Base-by-base conservation (phyloP, 306 rosid species). In the Medicago ruthenica region DNA sequence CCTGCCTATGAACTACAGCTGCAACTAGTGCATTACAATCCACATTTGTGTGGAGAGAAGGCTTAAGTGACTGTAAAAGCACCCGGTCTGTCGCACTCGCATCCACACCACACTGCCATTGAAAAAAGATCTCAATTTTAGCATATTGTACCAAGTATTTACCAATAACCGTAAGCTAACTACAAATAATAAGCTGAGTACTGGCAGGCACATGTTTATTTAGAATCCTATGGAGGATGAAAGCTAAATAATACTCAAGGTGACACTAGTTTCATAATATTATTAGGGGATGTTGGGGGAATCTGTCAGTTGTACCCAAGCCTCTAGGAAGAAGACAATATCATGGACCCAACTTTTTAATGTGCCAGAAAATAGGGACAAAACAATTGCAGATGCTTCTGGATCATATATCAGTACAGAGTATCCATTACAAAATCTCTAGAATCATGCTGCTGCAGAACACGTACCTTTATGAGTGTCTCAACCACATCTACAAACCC, bases 1-100 rank as follows among this genome's bases (percentile, higher is more conserved):
- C 85, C 90, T 94, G 97, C 84, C 98, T 87, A 48, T 93, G 89
- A 88, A 90, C 89, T 44, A 90, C 88, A 72, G 98, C 96, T 34
- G 98, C 97, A 73, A 88, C 89, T 7, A 91, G 95, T 53, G 93
- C 93, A 48, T 90, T 87, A 74, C 97, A 91, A 76, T 91, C 90
- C 24, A 85, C 96, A 86, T 91, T 94, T 69, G 90, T 79, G 85
- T 94, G 93, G 15, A 94, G 88, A 75, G 93, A 83, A 75, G 98
- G 98, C 88, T 83, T 91, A 57, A 90, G 81, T 73, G 98, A 94
- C 86, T 83, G 97, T 37, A 94, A 88, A 60, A 94, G 87, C 59
- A 90, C 86, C 80, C 98, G 87, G 42, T 83, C 89, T 5, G 81
- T 79, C 4, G 90, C 89, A 84, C 69, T 88, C 3, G 85, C 83